Evolutionary conservation across 805 yeast genomes (phyloP).

Genomic region (Starmerella cellae): DNA sequence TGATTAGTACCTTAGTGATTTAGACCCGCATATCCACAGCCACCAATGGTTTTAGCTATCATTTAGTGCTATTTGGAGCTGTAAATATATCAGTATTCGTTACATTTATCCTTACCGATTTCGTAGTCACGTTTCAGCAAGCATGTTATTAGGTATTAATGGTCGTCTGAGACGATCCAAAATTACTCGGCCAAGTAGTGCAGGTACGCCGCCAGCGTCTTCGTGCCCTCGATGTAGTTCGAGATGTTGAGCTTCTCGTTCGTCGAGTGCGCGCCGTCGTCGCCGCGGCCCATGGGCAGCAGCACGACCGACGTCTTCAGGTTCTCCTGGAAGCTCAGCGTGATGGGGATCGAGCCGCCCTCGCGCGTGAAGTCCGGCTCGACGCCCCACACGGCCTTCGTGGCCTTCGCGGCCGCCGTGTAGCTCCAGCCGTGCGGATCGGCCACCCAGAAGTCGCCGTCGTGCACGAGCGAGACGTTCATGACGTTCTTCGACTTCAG

Average conservation of each 20-base stretch:
- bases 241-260: constrained; percentile 84
- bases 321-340: constrained; percentile 80
- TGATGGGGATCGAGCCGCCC: constrained; percentile 98
- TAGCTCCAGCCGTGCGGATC: constrained; percentile 87
- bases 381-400: constrained; percentile 84
- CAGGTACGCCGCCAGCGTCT: constrained; percentile 83
- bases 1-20: too few relatives aligned
- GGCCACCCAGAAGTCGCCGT: constrained; percentile 91
- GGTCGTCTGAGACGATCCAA: too few relatives aligned
- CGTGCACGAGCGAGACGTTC: constrained; percentile 70
- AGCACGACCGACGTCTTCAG: constrained; percentile 74
- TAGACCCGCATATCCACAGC: too few relatives aligned
- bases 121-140: too few relatives aligned
- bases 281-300: constrained; percentile 97
- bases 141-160: too few relatives aligned
- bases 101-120: too few relatives aligned
- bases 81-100: too few relatives aligned
- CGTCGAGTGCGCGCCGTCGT: constrained; percentile 97
- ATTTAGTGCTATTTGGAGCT: too few relatives aligned
- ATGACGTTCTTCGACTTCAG: constrained; percentile 66
- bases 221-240: constrained; percentile 86
- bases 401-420: constrained; percentile 89
- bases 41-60: too few relatives aligned
- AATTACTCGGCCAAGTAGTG: constrained; percentile 59
- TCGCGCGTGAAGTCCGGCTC: constrained; percentile 97